A percentile compares a stretch with the other conserved stretches of the same genome.
Evolutionary conservation across 1,284 basidiomycete genomes (phyloP).

Genomic region (Phellopilus nigrolimitatus): DNA sequence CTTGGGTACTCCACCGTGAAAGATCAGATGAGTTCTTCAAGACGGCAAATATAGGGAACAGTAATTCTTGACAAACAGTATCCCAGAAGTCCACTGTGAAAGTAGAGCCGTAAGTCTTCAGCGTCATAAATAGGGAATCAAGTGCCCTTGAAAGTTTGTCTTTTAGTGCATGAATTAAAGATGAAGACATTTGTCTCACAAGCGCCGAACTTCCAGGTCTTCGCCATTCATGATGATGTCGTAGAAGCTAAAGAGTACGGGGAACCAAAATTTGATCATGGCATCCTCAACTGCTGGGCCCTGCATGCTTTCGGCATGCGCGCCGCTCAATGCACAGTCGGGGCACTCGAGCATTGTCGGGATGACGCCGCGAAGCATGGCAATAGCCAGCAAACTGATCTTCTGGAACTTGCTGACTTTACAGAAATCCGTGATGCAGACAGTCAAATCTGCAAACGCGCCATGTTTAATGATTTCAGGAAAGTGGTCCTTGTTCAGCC

Average conservation of each 20-base stretch:
- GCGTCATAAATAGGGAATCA: slow-evolving; percentile 91
- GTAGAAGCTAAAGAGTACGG: slow-evolving; percentile 94
- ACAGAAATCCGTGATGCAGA: slow-evolving; percentile 98
- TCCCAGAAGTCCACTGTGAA: slow-evolving; percentile 98
- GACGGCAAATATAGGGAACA: slow-evolving; percentile 99
- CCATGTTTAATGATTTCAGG: slow-evolving; percentile 87
- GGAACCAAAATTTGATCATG: slow-evolving; percentile 97
- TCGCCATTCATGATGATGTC: slow-evolving; percentile 99
- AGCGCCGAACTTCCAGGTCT: slow-evolving; percentile 92
- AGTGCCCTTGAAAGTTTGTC: slow-evolving; percentile 63
- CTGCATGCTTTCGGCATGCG: not conserved
- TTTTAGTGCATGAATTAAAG: slow-evolving; percentile 15
- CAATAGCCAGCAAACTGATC: slow-evolving; percentile 93
- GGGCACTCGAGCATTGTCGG: slow-evolving; percentile 86
- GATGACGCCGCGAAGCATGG: slow-evolving; percentile 90
- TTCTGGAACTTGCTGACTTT: slow-evolving; percentile 99
- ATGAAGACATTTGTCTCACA: slow-evolving; percentile 53
- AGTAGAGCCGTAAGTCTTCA: slow-evolving; percentile 85
- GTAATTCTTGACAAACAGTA: slow-evolving; percentile 91
- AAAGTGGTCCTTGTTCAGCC: slow-evolving; percentile 90
- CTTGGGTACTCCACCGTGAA: slow-evolving; percentile 90
- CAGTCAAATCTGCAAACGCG: slow-evolving; percentile 92
- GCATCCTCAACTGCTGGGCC: slow-evolving; percentile 56
- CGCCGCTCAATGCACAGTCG: slow-evolving; percentile 62
- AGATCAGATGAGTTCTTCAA: slow-evolving; percentile 88